Percentiles rank a stretch among this genome's conserved stretches.
phyloP scores from a whole-genome alignment of 2,329 filamentous ascomycete species.

The Fusarium protoensiforme region DNA sequence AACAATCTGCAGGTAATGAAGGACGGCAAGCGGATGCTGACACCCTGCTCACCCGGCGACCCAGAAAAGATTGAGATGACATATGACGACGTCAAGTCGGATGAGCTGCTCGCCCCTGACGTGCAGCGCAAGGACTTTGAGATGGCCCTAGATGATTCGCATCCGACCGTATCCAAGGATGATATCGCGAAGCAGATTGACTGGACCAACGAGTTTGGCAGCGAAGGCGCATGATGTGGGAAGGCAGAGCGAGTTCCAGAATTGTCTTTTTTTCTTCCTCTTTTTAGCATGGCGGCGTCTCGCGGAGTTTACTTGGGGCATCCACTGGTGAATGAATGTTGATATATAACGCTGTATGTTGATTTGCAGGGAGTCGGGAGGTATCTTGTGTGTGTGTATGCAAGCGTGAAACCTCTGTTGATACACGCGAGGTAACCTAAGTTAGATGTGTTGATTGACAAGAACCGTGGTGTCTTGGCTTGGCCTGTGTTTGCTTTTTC shows the following conservation, averaged over 20 bases:
- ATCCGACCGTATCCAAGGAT: slow-evolving; percentile 89
- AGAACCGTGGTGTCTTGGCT: not conserved
- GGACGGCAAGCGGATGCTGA: slow-evolving; percentile 76
- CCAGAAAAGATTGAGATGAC: slow-evolving; percentile 89
- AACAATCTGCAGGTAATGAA: slow-evolving; percentile 69
- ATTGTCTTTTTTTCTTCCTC: slow-evolving; percentile 30
- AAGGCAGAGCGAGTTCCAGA: slow-evolving; percentile 30
- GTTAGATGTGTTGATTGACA: slow-evolving; percentile 3
- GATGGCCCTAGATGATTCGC: slow-evolving; percentile 86
- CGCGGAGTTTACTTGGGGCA: slow-evolving; percentile 37
- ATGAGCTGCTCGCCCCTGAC: slow-evolving; percentile 86
- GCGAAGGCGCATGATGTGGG: slow-evolving; percentile 73
- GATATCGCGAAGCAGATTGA: slow-evolving; percentile 87
- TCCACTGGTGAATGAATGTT: slow-evolving; percentile 30
- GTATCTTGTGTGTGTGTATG: slow-evolving; percentile 3
- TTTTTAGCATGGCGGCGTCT: slow-evolving; percentile 41
- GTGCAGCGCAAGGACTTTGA: slow-evolving; percentile 92
- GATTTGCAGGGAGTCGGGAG: slow-evolving; percentile 9
- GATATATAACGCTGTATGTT: slow-evolving; percentile 15
- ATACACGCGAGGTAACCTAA: not conserved
- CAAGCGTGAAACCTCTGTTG: not conserved
- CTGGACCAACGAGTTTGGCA: slow-evolving; percentile 97
- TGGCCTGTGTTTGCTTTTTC: not conserved
- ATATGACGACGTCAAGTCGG: slow-evolving; percentile 87
- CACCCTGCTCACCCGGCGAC: slow-evolving; percentile 94